phyloP scores from a whole-genome alignment of 352 stramenopile genomes.

The Pythium dissotocum region DNA sequence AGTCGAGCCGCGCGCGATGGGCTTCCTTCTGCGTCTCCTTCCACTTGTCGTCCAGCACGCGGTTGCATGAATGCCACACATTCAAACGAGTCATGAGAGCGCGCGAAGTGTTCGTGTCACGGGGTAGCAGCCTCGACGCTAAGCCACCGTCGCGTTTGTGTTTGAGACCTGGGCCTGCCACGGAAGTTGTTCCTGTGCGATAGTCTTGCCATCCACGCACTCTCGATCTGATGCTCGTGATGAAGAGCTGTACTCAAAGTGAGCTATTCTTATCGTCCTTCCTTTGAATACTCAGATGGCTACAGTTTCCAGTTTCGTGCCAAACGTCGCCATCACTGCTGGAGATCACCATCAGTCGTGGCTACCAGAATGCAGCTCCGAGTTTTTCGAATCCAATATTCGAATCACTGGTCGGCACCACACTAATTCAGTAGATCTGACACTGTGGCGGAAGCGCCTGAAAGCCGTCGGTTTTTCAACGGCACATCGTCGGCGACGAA shows the following conservation, averaged over 20 bases:
- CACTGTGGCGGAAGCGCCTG: neutral
- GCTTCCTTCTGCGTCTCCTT: conserved; percentile 37
- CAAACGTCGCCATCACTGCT: too few relatives aligned
- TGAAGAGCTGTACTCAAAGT: neutral
- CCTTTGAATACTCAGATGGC: too few relatives aligned
- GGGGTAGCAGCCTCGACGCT: neutral
- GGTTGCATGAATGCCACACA: conserved; percentile 49
- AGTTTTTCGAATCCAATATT: neutral
- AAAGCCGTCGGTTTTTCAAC: neutral
- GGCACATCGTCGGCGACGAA: conserved; percentile 13
- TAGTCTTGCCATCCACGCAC: neutral
- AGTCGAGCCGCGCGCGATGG: conserved; percentile 50
- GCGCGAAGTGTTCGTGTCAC: neutral
- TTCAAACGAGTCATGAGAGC: conserved; percentile 28
- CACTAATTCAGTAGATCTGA: neutral
- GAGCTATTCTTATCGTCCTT: neutral
- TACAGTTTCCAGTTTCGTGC: neutral
- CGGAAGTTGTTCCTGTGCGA: neutral
- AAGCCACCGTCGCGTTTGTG: neutral
- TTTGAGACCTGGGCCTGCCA: neutral
- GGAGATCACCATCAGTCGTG: too few relatives aligned
- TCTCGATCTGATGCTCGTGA: conserved; percentile 17
- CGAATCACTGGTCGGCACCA: neutral
- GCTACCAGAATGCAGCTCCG: neutral
- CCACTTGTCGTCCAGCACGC: conserved; percentile 45